A percentile compares a stretch with the other conserved stretches of the same genome.
These are phyloP conservation scores for Leucocoprinus sp. DNA, from an alignment of 768 basidiomycete species.

Conservation along the genomic window DNA sequence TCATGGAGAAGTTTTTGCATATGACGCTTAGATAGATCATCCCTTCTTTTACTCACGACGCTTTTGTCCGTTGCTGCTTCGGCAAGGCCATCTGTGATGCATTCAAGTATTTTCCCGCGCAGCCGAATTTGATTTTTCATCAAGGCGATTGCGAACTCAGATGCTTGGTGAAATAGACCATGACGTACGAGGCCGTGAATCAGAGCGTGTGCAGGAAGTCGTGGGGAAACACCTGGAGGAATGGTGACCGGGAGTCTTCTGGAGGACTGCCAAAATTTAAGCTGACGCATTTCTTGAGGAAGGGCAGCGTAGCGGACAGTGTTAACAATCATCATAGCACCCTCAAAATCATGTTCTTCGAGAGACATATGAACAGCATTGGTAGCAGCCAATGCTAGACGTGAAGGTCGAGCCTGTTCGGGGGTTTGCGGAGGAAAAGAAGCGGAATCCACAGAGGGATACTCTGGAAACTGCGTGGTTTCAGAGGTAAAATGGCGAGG, in stretches of 20 bases:
- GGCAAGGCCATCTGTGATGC: conserved; percentile 26
- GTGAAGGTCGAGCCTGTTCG: conserved; percentile 11
- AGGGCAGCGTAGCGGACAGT: conserved; percentile 40
- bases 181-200: conserved; percentile 56
- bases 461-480: neutral
- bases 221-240: conserved; percentile 42
- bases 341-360: conserved; percentile 31
- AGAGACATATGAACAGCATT: conserved; percentile 44
- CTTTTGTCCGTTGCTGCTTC: conserved; percentile 12
- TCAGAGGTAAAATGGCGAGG: neutral
- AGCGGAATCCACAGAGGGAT: neutral
- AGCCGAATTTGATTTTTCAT: conserved; percentile 46
- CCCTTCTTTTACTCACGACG: conserved; percentile 14
- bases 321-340: conserved; percentile 52
- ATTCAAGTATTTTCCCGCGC: conserved; percentile 40
- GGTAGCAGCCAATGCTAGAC: conserved; percentile 29
- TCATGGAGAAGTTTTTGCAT: conserved; percentile 8
- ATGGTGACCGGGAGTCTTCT: conserved; percentile 25
- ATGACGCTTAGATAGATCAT: conserved; percentile 14
- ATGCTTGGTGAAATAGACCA: conserved; percentile 40
- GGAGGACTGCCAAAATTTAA: conserved; percentile 7
- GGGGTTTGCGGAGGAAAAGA: neutral
- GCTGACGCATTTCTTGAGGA: conserved; percentile 11
- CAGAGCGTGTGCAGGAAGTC: conserved; percentile 54
- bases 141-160: conserved; percentile 40